Evolutionary conservation across 2,329 filamentous ascomycete species (phyloP), one percentile per base, ranked within the genome.

Genomic region (Fusarium sublunatum): DNA sequence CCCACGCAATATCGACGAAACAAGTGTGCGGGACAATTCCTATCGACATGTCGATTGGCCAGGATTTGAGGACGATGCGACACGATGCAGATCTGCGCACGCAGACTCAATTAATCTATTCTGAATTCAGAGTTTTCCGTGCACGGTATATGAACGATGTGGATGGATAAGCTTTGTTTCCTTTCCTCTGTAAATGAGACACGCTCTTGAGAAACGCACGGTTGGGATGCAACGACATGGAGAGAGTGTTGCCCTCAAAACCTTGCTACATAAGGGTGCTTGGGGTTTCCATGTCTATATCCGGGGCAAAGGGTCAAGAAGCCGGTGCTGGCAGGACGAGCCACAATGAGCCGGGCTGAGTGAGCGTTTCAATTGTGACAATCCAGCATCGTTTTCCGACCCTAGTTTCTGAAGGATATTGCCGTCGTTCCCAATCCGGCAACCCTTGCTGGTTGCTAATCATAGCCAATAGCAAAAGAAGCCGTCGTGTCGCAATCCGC

Each of bases 151-250:
- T 48, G 42, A 36, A 49, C 26, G 38, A 34, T 35, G 34, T 36
- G 47, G 47, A 53, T 53, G 32, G 47, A 38, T 31, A 51, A 65
- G 51, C 56, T 65, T 39, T 64, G 38, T 61, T 42, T 48, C 55
- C 13, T 34, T 6, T 34, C 31, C 28, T 59, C 44, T 43, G 36
- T 12, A 61, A 64, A 47, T 53, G 35, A 60, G 32, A 39, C 38
- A 35, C 29, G 32, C 11, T 19, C 25, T 24, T 12, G 22, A 36
- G 35, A 28, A 53, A 25, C n/a, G 29, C 48, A 41, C 41, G 31
- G 48, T 38, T 41, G 28, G 31, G 36, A 6, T 41, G 34, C 13
- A 25, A 12, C 19, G 22, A 19, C 19, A 19, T 19, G 19, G 19
- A 19, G 19, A 19, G 19, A 2, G 19, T 19, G 19, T 19, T 31